These are phyloP conservation scores for Tylopilus felleus DNA, from an alignment of 768 basidiomycete species.

Conservation along the genomic window DNA sequence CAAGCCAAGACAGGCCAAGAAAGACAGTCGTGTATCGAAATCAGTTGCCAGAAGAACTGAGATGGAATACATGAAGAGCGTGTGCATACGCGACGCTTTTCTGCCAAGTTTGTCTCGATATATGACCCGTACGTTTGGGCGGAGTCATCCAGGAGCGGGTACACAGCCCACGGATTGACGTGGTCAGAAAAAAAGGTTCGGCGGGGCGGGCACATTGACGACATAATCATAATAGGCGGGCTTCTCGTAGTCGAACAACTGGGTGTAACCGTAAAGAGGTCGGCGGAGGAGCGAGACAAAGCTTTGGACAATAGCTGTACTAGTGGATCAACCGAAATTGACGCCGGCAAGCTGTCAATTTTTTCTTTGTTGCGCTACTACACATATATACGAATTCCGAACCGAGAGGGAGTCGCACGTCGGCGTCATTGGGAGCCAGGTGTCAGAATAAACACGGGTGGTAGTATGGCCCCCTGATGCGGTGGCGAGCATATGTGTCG, in stretches of 20 bases:
- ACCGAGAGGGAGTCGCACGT: slow-evolving; percentile 1
- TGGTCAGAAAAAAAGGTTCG: background rate
- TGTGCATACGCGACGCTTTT: slow-evolving; percentile 5
- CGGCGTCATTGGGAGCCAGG: background rate
- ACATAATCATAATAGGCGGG: background rate
- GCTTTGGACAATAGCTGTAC: background rate
- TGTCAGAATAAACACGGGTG: background rate
- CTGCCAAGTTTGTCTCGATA: background rate
- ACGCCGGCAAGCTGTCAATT: slow-evolving; percentile 8
- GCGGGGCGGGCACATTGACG: background rate
- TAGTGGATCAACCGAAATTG: background rate
- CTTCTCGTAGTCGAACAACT: background rate
- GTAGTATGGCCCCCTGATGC: background rate
- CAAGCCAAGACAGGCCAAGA: background rate
- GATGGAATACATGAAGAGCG: background rate
- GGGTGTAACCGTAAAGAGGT: background rate
- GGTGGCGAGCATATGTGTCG: background rate
- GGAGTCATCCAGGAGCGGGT: background rate
- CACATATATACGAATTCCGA: background rate
- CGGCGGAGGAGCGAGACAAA: background rate
- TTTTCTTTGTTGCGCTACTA: background rate
- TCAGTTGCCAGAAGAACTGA: slow-evolving; percentile 10
- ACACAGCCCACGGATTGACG: background rate
- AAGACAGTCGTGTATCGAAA: background rate
- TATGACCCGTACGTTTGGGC: background rate